Evolutionary conservation across 1,284 basidiomycete species (phyloP).

Genomic region (Tausonia pullulans): DNA sequence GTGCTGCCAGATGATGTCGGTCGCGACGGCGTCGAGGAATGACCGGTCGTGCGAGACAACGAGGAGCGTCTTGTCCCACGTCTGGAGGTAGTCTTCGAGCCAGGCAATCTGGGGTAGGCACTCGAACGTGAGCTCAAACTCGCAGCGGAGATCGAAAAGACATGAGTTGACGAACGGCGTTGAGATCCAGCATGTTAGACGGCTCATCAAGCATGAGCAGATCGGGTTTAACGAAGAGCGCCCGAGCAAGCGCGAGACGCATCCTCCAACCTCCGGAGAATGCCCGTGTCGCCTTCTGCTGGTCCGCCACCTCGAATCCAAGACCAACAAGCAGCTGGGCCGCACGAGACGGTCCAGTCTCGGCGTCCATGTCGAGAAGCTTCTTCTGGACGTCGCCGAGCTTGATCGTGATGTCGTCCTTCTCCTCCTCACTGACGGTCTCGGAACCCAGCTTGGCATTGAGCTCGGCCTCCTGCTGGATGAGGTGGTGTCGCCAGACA

Average conservation of each 20-base stretch:
- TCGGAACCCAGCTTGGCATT: slow-evolving; percentile 51
- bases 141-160: background rate
- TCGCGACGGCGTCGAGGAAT: slow-evolving; percentile 93
- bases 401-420: slow-evolving; percentile 73
- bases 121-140: slow-evolving; percentile 36
- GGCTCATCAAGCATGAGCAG: slow-evolving; percentile 86
- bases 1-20: slow-evolving; percentile 95
- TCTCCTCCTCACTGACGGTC: slow-evolving; percentile 34
- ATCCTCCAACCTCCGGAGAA: slow-evolving; percentile 99
- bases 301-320: slow-evolving; percentile 82
- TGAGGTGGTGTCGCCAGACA: slow-evolving; percentile 83
- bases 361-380: slow-evolving; percentile 94
- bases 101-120: slow-evolving; percentile 43
- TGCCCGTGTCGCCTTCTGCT: slow-evolving; percentile 64
- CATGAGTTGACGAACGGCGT: slow-evolving; percentile 9
- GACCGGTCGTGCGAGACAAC: slow-evolving; percentile 98
- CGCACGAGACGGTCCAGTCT: slow-evolving; percentile 87
- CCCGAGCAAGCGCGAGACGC: slow-evolving; percentile 71
- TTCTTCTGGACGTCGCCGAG: slow-evolving; percentile 86
- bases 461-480: slow-evolving; percentile 65
- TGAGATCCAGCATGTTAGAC: slow-evolving; percentile 64
- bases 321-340: slow-evolving; percentile 82
- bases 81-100: slow-evolving; percentile 86
- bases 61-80: slow-evolving; percentile 86
- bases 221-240: slow-evolving; percentile 80